phyloP scores from a whole-genome alignment of 257 asterid genomes.

The Scutellaria galericulata region DNA sequence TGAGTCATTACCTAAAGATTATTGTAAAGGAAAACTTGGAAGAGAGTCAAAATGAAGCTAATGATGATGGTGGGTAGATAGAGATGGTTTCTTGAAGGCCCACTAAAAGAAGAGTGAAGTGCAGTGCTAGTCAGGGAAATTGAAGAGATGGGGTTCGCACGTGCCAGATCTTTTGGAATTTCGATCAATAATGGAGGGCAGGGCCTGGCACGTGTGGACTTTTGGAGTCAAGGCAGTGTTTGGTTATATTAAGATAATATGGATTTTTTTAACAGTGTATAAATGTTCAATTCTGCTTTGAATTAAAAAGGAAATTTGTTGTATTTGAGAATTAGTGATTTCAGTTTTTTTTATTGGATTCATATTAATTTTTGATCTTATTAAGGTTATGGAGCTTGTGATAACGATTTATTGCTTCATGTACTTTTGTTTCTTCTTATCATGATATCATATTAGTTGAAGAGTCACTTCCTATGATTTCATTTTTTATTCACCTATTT shows the following conservation, averaged over 20 bases:
- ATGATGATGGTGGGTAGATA: slow-evolving; percentile 50
- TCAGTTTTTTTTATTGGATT: too few relatives aligned
- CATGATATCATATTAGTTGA: slow-evolving; percentile 19
- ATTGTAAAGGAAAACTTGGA: slow-evolving; percentile 30
- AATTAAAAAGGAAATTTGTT: too few relatives aligned
- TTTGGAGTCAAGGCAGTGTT: slow-evolving; percentile 11
- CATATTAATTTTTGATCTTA: not conserved
- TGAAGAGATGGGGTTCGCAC: slow-evolving; percentile 43
- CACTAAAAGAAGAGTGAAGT: slow-evolving; percentile 46
- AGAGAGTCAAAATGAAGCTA: slow-evolving; percentile 43
- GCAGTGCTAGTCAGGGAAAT: slow-evolving; percentile 40
- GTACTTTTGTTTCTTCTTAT: not conserved
- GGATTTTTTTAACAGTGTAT: too few relatives aligned
- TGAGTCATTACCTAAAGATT: slow-evolving; percentile 39
- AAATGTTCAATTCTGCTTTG: too few relatives aligned
- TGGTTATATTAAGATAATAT: not conserved
- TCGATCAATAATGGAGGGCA: slow-evolving; percentile 45
- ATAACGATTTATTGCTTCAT: slow-evolving; percentile 14
- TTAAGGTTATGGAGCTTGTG: slow-evolving; percentile 7
- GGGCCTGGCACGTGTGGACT: slow-evolving; percentile 48
- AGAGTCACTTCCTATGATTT: slow-evolving; percentile 23
- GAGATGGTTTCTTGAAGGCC: slow-evolving; percentile 53
- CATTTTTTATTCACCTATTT: not conserved
- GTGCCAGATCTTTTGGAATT: slow-evolving; percentile 38
- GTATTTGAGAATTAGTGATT: too few relatives aligned